These are phyloP conservation scores for Umbellularia californica DNA, from an alignment of 164 flowering plant species.

Conservation along the genomic window DNA sequence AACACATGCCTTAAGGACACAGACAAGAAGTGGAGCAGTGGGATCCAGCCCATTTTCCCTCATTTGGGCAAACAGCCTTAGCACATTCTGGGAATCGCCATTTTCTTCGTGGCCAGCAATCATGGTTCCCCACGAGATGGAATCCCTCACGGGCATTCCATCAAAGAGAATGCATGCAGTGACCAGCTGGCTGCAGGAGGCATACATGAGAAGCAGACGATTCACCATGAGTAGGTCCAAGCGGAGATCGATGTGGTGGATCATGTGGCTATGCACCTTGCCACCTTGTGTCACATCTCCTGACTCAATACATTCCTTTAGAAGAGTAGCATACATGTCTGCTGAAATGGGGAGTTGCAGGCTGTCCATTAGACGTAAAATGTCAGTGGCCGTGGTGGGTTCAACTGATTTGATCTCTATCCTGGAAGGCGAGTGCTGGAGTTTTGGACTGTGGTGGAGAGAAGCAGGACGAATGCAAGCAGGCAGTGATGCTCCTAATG, in stretches of 20 bases:
- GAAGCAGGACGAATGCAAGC: conserved; percentile 1
- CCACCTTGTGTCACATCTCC: conserved; percentile 29
- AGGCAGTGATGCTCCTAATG: background rate
- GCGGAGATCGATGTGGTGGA: conserved; percentile 17
- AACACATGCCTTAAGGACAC: conserved; percentile 51
- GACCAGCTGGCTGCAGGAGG: conserved; percentile 30
- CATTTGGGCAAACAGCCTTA: conserved; percentile 36
- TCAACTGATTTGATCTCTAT: background rate
- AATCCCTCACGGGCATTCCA: conserved; percentile 39
- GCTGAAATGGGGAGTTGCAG: conserved; percentile 36
- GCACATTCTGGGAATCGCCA: conserved; percentile 28
- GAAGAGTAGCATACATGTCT: conserved; percentile 45
- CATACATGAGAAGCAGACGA: conserved; percentile 47
- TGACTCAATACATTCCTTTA: conserved; percentile 47
- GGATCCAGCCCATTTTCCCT: background rate
- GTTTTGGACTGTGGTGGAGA: background rate
- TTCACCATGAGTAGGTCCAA: conserved; percentile 30
- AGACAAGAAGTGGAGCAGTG: conserved; percentile 25
- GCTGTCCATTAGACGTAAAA: conserved; percentile 47
- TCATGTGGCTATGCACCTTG: conserved; percentile 36
- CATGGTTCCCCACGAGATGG: conserved; percentile 46
- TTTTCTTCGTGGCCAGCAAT: conserved; percentile 39
- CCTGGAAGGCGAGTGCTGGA: background rate
- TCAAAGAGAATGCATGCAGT: conserved; percentile 49
- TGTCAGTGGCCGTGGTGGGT: conserved; percentile 21